These are phyloP conservation scores for Eragrostis nindensis DNA, from an alignment of 176 grass and related monocot genomes.

Conservation along the genomic window DNA sequence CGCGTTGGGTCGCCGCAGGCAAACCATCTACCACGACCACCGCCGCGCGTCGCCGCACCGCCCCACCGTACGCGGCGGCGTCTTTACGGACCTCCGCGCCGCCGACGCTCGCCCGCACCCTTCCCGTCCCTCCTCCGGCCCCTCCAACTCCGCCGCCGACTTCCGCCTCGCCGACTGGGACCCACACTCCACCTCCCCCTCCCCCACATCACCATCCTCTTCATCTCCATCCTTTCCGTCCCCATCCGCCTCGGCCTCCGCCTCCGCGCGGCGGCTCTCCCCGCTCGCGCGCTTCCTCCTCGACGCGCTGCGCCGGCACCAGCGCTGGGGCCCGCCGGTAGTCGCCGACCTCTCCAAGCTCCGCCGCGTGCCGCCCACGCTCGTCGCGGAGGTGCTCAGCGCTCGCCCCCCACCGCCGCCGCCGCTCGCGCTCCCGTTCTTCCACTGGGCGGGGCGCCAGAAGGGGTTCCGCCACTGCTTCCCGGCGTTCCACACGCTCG, in stretches of 20 bases:
- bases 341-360: slow-evolving; percentile 77
- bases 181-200: slow-evolving; percentile 21
- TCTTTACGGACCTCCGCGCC: slow-evolving; percentile 54
- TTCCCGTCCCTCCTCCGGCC: not conserved
- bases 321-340: slow-evolving; percentile 62
- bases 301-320: slow-evolving; percentile 65
- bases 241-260: slow-evolving; percentile 23
- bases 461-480: slow-evolving; percentile 80
- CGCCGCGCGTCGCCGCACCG: slow-evolving; percentile 65
- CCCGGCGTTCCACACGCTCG: slow-evolving; percentile 75
- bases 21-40: slow-evolving; percentile 75
- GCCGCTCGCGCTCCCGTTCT: slow-evolving; percentile 75
- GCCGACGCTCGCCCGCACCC: not conserved
- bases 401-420: slow-evolving; percentile 52
- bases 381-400: slow-evolving; percentile 66
- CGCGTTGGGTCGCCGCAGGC: slow-evolving; percentile 9
- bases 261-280: slow-evolving; percentile 64
- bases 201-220: not conserved
- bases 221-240: slow-evolving; percentile 20
- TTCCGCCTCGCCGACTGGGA: slow-evolving; percentile 62
- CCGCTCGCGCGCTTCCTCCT: slow-evolving; percentile 75
- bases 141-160: not conserved
- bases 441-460: slow-evolving; percentile 80
- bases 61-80: slow-evolving; percentile 56
- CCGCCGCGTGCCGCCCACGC: slow-evolving; percentile 60